phyloP scores from a whole-genome alignment of 176 grass and related monocot genomes.

The Oryza meridionalis region DNA sequence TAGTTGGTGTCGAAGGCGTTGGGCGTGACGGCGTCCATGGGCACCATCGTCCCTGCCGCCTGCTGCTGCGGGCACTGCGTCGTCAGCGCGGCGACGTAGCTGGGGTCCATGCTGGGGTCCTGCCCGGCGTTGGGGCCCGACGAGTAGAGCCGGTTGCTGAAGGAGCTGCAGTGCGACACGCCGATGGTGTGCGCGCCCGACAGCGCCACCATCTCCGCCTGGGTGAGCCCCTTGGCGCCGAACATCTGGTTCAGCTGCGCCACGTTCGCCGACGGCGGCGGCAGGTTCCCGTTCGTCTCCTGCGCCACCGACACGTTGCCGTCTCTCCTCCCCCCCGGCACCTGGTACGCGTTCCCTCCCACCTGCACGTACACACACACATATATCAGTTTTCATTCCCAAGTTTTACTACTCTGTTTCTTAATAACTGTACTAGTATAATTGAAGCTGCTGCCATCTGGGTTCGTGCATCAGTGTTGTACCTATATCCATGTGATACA shows the following conservation, averaged over 20 bases:
- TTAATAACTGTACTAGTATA: too few relatives aligned
- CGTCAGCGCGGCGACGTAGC: constrained; percentile 55
- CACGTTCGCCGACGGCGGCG: constrained; percentile 49
- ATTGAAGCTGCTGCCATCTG: too few relatives aligned
- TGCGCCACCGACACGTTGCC: constrained; percentile 64
- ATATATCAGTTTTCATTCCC: too few relatives aligned
- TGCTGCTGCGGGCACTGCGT: constrained; percentile 59
- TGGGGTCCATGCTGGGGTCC: constrained; percentile 70
- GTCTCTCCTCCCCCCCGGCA: constrained; percentile 57
- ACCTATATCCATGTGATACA: not conserved
- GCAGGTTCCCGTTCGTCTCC: constrained; percentile 63
- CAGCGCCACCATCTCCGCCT: constrained; percentile 67
- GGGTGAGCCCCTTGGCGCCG: constrained; percentile 53
- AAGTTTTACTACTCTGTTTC: too few relatives aligned
- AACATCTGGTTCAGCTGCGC: constrained; percentile 63
- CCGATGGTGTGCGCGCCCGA: constrained; percentile 93
- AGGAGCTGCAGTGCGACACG: constrained; percentile 72
- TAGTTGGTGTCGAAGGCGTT: constrained; percentile 79
- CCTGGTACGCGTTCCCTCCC: constrained; percentile 60
- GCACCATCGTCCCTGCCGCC: constrained; percentile 13
- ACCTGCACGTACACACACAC: constrained; percentile 25
- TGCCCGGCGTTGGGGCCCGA: constrained; percentile 41
- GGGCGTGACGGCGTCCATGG: constrained; percentile 74
- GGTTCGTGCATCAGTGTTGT: too few relatives aligned
- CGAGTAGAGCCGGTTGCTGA: constrained; percentile 62